These are phyloP conservation scores for Globisporangium takayamanum DNA, from an alignment of 352 stramenopile species.

Conservation along the genomic window DNA sequence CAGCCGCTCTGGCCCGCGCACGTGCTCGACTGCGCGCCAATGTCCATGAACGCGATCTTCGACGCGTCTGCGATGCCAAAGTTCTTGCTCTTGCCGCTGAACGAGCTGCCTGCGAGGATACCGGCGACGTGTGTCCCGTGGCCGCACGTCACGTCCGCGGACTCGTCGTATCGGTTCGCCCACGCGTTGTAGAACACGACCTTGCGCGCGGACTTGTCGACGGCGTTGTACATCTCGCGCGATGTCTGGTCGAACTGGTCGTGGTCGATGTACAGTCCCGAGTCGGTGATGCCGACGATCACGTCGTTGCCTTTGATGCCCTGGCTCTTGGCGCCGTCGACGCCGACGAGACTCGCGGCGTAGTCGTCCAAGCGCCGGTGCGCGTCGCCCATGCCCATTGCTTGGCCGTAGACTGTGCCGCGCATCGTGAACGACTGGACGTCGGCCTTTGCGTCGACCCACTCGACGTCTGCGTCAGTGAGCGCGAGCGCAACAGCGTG, in stretches of 20 bases:
- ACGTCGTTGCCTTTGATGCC: slow-evolving; percentile 69
- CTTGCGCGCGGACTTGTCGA: slow-evolving; percentile 46
- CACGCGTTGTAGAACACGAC: slow-evolving; percentile 78
- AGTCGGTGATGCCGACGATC: slow-evolving; percentile 78
- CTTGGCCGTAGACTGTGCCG: slow-evolving; percentile 14
- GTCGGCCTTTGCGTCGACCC: slow-evolving; percentile 41
- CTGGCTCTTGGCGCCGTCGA: slow-evolving; percentile 44
- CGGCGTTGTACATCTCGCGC: slow-evolving; percentile 36
- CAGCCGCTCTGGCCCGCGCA: slow-evolving; percentile 49
- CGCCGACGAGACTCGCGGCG: slow-evolving; percentile 50
- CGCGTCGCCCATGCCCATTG: slow-evolving; percentile 2
- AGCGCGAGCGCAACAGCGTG: slow-evolving; percentile 45
- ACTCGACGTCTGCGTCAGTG: slow-evolving; percentile 49
- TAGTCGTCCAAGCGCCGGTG: slow-evolving; percentile 57
- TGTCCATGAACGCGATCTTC: slow-evolving; percentile 90
- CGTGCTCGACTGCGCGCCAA: slow-evolving; percentile 46
- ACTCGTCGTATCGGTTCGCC: slow-evolving; percentile 60
- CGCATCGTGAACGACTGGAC: slow-evolving; percentile 28
- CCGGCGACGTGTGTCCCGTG: slow-evolving; percentile 88
- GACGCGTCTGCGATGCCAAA: slow-evolving; percentile 69
- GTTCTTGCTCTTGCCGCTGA: slow-evolving; percentile 40
- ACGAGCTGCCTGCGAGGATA: slow-evolving; percentile 71
- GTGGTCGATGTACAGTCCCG: slow-evolving; percentile 73
- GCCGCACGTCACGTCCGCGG: slow-evolving; percentile 60
- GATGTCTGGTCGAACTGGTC: slow-evolving; percentile 75